Conservation (phyloP, 176 grass and related monocot genomes). For the maize (Zea mays) region Zm-B73-REFERENCE-NAM-5.0 NC_050100.1:147888501-147889000, state of each 20-base stretch:
- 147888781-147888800: neutral
- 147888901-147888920: constrained; percentile 89
- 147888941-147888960: neutral
- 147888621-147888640: constrained; percentile 66
- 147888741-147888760: neutral
- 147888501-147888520: constrained; percentile 80
- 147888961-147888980: neutral
- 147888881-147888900: constrained; percentile 99
- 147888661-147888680: constrained; percentile 98
- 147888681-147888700: constrained; percentile 41
- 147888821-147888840: constrained; percentile 47
- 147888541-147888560: neutral
- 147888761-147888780: neutral
- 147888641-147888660: constrained; percentile 67
- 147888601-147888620: constrained; percentile 6
- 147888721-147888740: constrained; percentile 12
- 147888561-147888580: no score
- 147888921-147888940: neutral
- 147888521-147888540: neutral
- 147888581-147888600: neutral
- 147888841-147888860: constrained; percentile 98
- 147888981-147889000: neutral
- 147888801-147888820: neutral
- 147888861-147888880: constrained; percentile 93
- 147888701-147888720: constrained; percentile 12